A percentile compares a stretch with the other conserved stretches of the same genome.
Conservation (phyloP, 805 yeast genomes). For the Starmera pachycereana region DNA sequence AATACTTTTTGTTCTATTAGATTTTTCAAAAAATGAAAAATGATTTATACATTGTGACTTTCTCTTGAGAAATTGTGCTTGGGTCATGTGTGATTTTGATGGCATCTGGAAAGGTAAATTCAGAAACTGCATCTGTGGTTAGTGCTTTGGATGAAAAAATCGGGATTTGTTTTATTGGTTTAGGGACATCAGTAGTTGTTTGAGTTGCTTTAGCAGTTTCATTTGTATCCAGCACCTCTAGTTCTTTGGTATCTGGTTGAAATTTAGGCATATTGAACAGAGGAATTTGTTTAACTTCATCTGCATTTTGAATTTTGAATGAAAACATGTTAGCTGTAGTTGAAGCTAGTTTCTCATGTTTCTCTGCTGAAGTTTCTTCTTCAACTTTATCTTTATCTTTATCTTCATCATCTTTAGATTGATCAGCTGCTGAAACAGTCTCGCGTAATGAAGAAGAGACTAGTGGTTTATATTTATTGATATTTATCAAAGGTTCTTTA, state of each 20-base stretch:
- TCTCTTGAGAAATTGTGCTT: constrained; percentile 11
- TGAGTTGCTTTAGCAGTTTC: not conserved
- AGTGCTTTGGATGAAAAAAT: too few species aligned
- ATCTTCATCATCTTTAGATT: constrained; percentile 3
- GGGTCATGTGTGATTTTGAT: constrained; percentile 4
- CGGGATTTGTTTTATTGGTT: too few species aligned
- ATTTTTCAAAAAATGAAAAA: constrained; percentile 5
- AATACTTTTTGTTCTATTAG: not conserved
- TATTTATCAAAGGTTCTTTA: not conserved
- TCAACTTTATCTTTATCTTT: not conserved
- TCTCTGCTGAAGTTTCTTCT: not conserved
- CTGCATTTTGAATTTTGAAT: too few species aligned
- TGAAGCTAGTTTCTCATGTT: too few species aligned
- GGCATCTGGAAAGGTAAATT: constrained; percentile 12
- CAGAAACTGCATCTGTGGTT: too few species aligned
- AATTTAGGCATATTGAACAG: too few species aligned
- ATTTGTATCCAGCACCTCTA: not conserved
- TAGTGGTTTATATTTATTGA: constrained; percentile 23
- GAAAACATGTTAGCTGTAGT: too few species aligned
- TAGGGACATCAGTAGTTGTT: not conserved
- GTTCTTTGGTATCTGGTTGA: not conserved
- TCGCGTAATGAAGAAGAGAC: constrained; percentile 28
- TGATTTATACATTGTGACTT: constrained; percentile 6
- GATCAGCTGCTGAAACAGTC: constrained; percentile 16
- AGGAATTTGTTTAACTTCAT: too few species aligned